Conservation (phyloP, 1,284 basidiomycete genomes). For the Irpex rosettiformis region DNA sequence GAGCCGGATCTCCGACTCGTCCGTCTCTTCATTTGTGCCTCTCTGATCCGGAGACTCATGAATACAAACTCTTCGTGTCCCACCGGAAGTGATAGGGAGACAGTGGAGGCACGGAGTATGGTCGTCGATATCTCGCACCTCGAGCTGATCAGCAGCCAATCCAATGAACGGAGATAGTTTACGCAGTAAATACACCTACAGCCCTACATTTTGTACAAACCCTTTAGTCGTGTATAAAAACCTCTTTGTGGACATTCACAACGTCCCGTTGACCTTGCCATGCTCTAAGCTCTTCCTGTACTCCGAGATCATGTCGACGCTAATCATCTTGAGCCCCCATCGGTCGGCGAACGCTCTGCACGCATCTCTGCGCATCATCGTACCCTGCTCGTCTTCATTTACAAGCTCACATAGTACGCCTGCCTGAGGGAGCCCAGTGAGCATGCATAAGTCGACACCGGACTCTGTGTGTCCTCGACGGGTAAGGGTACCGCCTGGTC, state of each 20-base stretch:
- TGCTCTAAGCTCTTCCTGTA: slow-evolving; percentile 26
- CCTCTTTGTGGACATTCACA: neutral
- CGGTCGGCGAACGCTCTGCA: slow-evolving; percentile 89
- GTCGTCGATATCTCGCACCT: no score
- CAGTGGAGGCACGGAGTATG: no score
- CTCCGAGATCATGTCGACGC: slow-evolving; percentile 76
- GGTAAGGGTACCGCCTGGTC: slow-evolving; percentile 79
- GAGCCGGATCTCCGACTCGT: no score
- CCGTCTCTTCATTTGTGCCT: no score
- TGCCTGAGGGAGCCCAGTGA: slow-evolving; percentile 75
- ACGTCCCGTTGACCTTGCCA: neutral
- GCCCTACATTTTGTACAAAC: neutral
- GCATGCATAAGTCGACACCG: slow-evolving; percentile 81
- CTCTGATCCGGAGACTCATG: no score
- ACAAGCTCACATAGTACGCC: slow-evolving; percentile 95
- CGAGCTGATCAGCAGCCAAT: neutral
- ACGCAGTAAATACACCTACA: neutral
- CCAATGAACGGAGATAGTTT: neutral
- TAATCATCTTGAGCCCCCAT: slow-evolving; percentile 93
- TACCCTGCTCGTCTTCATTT: slow-evolving; percentile 86
- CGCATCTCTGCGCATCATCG: slow-evolving; percentile 96
- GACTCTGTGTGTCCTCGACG: slow-evolving; percentile 95
- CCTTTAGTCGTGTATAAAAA: neutral
- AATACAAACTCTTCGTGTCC: no score
- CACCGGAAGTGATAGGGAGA: no score